Base-by-base conservation (phyloP, 176 grass and related monocot species). In the Zea luxurians region DNA sequence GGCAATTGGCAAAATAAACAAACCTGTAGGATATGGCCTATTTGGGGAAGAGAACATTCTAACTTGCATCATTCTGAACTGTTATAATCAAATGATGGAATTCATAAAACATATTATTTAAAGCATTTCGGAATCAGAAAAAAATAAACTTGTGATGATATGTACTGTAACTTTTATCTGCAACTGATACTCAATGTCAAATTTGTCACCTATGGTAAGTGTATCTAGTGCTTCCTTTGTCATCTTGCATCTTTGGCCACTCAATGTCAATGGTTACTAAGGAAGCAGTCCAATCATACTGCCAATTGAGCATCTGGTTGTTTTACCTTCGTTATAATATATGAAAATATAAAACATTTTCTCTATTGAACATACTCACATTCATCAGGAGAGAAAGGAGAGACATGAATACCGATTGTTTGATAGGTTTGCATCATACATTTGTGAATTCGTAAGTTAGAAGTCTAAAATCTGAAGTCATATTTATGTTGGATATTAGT, bases 231-330 rank as follows among this genome's bases (percentile, higher is more conserved):
- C 46, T 66, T 20, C 16, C 12, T 15, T 43, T 64, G 36, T 53
- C 58, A 73, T 64, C 68, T 73, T 82, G 4, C 69, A 64, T 8
- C 13, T 50, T 18, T 61, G 59, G 58, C 35, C 79, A 73, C 57
- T 21, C 6, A 58, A 20, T 57, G 53, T 42, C 38, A 71, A 62
- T 62, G 16, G 3, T 53, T 53, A 21, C 47, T 11, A 82, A 52
- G 37, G 45, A 27, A 64, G 61, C 38, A n/a, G 17, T 20, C 15
- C 8, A 10, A 44, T 68, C 35, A 68, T 78, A 36, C 44, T 64
- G 21, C 3, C 13, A 49, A 77, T 38, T 74, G 46, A 4, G 7
- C 10, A 8, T 49, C 48, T 66, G 48, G 4, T 44, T 44, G n/a
- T 40, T 76, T 76, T 61, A 13, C 40, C 27, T 27, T 27, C 27